Percentiles rank a stretch among this genome's conserved stretches.
Conservation (phyloP, 306 rosid genomes). For the Quercus berberidifolia region DNA sequence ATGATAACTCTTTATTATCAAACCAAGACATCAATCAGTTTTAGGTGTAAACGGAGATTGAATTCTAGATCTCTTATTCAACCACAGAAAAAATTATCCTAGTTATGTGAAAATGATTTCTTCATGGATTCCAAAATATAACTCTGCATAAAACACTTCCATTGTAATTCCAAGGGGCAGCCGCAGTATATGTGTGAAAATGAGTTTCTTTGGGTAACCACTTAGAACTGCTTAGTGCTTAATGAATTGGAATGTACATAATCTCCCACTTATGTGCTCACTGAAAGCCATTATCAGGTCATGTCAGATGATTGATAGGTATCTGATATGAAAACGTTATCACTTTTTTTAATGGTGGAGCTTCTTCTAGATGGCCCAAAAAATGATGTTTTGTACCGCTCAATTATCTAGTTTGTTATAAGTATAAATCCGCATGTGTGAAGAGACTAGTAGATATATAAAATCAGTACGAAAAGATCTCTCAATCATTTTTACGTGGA, state of each 20-base stretch:
- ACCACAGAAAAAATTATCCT: too few relatives aligned
- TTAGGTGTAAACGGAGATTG: accelerated
- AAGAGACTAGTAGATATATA: too few relatives aligned
- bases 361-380: background rate
- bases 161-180: too few relatives aligned
- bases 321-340: background rate
- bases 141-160: background rate
- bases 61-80: accelerated
- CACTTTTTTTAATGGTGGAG: background rate
- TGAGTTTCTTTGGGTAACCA: background rate
- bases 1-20: too few relatives aligned
- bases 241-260: background rate
- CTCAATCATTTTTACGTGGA: background rate
- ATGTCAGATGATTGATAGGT: background rate
- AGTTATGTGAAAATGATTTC: too few relatives aligned
- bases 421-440: background rate
- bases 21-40: too few relatives aligned
- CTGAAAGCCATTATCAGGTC: background rate
- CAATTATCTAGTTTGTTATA: background rate
- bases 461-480: background rate
- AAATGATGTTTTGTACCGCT: background rate
- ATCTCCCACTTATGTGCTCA: background rate
- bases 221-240: background rate
- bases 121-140: background rate
- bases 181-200: background rate